Percentiles rank a stretch among this genome's conserved stretches.
Conservation (phyloP, 1,284 basidiomycete species). For the Microbotryum intermedium region DNA sequence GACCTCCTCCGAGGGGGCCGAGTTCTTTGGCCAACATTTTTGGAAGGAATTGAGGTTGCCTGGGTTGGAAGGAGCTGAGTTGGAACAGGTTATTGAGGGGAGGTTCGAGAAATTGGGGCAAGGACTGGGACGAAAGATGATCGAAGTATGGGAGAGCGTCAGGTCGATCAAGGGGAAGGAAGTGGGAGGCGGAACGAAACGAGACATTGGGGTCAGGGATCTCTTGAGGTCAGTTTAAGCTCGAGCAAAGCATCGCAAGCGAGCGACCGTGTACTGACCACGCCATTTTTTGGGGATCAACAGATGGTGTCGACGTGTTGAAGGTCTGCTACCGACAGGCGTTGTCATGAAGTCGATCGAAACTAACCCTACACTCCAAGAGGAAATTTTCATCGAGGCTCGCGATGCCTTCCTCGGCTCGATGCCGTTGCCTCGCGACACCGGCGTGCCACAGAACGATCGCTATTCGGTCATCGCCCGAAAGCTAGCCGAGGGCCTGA, state of each 20-base stretch:
- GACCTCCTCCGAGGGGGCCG: neutral
- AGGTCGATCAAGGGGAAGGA: constrained; percentile 33
- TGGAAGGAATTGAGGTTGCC: constrained; percentile 62
- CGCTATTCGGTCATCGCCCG: constrained; percentile 13
- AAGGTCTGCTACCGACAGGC: constrained; percentile 50
- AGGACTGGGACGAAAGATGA: constrained; percentile 46
- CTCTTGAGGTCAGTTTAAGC: constrained; percentile 47
- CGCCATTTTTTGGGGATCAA: neutral
- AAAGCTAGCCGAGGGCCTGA: constrained; percentile 17
- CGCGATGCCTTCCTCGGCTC: constrained; percentile 86
- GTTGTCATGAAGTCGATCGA: constrained; percentile 23
- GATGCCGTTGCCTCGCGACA: constrained; percentile 36
- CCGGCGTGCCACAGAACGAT: constrained; percentile 3
- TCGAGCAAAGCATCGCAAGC: neutral
- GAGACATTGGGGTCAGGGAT: constrained; percentile 66
- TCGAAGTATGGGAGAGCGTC: constrained; percentile 56
- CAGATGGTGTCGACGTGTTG: constrained; percentile 73
- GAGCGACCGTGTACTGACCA: neutral
- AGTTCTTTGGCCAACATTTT: constrained; percentile 73
- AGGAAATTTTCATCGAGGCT: constrained; percentile 84
- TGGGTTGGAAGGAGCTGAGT: constrained; percentile 56
- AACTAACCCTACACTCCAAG: constrained; percentile 64
- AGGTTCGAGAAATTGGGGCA: constrained; percentile 57
- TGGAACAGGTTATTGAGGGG: constrained; percentile 57
- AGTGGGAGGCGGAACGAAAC: constrained; percentile 39